Evolutionary conservation across 257 asterid genomes (phyloP).

Genomic region (Solanum clarkiae): DNA sequence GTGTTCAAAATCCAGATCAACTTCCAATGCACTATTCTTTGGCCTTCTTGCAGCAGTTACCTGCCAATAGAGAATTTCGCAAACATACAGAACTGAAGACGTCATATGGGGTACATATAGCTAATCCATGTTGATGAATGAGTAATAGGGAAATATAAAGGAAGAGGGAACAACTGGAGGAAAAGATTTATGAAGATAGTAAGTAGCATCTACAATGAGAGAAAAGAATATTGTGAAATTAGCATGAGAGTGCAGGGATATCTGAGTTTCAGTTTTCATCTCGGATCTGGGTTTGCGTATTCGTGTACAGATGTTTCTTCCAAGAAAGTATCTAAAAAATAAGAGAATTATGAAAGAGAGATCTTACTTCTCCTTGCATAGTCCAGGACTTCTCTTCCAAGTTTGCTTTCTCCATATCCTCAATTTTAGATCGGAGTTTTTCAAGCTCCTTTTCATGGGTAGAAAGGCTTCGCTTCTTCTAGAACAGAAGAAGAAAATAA

Average conservation of each 20-base stretch:
- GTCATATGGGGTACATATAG: background rate
- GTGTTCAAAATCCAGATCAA: constrained; percentile 85
- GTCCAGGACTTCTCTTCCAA: constrained; percentile 86
- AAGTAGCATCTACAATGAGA: background rate
- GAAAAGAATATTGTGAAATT: background rate
- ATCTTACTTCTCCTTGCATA: constrained; percentile 91
- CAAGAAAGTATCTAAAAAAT: too few relatives aligned
- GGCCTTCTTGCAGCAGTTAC: constrained; percentile 84
- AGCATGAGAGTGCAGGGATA: background rate
- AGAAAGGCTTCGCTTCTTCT: constrained; percentile 53
- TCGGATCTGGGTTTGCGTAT: background rate
- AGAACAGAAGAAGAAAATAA: background rate
- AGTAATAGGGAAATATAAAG: background rate
- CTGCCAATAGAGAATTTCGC: constrained; percentile 39
- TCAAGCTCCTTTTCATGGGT: constrained; percentile 74
- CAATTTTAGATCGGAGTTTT: constrained; percentile 51
- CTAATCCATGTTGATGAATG: background rate
- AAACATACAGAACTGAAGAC: background rate
- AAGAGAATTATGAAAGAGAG: background rate
- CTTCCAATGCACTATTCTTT: constrained; percentile 89
- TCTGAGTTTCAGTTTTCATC: background rate
- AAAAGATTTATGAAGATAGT: background rate
- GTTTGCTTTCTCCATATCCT: constrained; percentile 76
- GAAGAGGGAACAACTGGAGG: background rate
- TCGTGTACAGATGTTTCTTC: background rate